Evolutionary conservation across 306 rosid genomes (phyloP).

Genomic region (Cicer yamashitae): DNA sequence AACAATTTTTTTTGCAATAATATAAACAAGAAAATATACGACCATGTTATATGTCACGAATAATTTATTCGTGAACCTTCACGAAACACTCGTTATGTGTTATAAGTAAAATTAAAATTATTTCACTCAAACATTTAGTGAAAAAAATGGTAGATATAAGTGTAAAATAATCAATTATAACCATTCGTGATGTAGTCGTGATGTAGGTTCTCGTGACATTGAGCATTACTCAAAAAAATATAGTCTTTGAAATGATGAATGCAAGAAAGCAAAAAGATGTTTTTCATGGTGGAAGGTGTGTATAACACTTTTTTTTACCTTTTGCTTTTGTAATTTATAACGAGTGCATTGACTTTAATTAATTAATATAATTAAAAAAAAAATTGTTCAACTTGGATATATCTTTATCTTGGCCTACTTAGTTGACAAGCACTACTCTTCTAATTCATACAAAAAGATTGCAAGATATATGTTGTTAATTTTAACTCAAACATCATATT

Average conservation of each 20-base stretch:
- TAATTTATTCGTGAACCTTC: too few species aligned
- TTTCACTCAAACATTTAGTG: too few species aligned
- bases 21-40: too few species aligned
- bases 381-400: slow-evolving; percentile 50
- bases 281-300: slow-evolving; percentile 51
- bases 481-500: slow-evolving; percentile 55
- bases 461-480: slow-evolving; percentile 47
- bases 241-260: slow-evolving; percentile 49
- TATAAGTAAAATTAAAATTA: too few species aligned
- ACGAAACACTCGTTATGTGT: too few species aligned
- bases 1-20: too few species aligned
- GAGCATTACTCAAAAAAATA: too few species aligned
- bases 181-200: too few species aligned
- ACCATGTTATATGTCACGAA: too few species aligned
- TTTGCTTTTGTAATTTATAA: slow-evolving; percentile 52
- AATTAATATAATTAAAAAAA: slow-evolving; percentile 27
- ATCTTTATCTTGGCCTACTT: slow-evolving; percentile 60
- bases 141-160: too few species aligned
- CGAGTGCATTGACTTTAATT: slow-evolving; percentile 69
- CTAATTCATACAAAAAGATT: slow-evolving; percentile 55
- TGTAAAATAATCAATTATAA: too few species aligned
- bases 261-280: slow-evolving; percentile 48
- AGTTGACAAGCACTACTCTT: slow-evolving; percentile 64
- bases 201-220: too few species aligned
- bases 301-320: slow-evolving; percentile 8